A percentile compares a stretch with the other conserved stretches of the same genome.
Evolutionary conservation across 805 yeast species (phyloP).

Genomic region (Nakazawaea ishiwadae): DNA sequence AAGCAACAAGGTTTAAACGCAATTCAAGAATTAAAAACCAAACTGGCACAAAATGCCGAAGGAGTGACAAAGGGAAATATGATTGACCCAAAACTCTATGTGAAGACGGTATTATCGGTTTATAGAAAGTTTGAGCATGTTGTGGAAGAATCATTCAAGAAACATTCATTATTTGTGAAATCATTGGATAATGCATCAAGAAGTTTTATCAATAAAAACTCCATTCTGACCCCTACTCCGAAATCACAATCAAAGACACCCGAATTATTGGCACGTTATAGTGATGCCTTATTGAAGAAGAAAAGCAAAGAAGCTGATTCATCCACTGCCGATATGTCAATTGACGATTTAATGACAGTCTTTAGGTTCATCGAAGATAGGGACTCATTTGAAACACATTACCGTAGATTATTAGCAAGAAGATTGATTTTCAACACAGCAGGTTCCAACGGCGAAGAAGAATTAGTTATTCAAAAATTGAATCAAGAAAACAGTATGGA

Average conservation of each 20-base stretch:
- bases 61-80: slow-evolving; percentile 28
- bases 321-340: slow-evolving; percentile 59
- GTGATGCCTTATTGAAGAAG: slow-evolving; percentile 78
- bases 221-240: slow-evolving; percentile 66
- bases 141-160: slow-evolving; percentile 62
- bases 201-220: slow-evolving; percentile 74
- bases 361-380: slow-evolving; percentile 89
- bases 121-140: slow-evolving; percentile 64
- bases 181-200: slow-evolving; percentile 89
- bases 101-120: slow-evolving; percentile 68
- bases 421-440: slow-evolving; percentile 52
- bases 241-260: slow-evolving; percentile 76
- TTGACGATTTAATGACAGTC: slow-evolving; percentile 80
- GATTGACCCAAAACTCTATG: slow-evolving; percentile 73
- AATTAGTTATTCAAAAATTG: slow-evolving; percentile 74
- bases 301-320: slow-evolving; percentile 61
- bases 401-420: slow-evolving; percentile 83
- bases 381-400: slow-evolving; percentile 91
- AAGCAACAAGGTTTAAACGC: slow-evolving; percentile 58
- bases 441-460: slow-evolving; percentile 69
- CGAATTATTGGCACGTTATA: slow-evolving; percentile 83
- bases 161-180: slow-evolving; percentile 73
- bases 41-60: slow-evolving; percentile 22
- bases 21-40: slow-evolving; percentile 49
- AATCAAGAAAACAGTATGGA: slow-evolving; percentile 89